Evolutionary conservation across 768 basidiomycete genomes (phyloP), one percentile per base, ranked within the genome.

Genomic region (Imleria badia): DNA sequence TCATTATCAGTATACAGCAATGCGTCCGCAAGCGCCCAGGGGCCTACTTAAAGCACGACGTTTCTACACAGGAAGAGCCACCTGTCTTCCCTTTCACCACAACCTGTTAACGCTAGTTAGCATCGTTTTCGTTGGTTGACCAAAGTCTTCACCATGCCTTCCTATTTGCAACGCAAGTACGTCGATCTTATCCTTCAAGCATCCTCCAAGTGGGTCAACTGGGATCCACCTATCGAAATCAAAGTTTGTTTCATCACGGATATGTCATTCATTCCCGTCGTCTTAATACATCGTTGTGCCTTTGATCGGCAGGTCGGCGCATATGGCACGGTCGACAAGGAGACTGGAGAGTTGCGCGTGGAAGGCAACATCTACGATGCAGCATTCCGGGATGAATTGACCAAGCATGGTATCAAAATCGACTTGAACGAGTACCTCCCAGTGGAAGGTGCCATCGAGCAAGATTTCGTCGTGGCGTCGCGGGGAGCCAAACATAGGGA

Each of bases 131-230:
- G n/a, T n/a, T n/a, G 26, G 26, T 26, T 26, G 26, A 6, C 26
- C 26, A 26, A 26, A 26, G 4, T 26, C 26, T 26, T 33, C 20
- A n/a, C 13, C 20, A 66, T 67, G 59, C 15, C 51, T 0, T 1
- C 54, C 36, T 48, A 43, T n/a, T 1, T 61, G 26, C 66, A 58
- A 40, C 65, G 73, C 52, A 75, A 74, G 53, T 74, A 62, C 57
- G 63, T 72, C 35, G 73, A 74, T 41, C 68, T 75, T 15, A 70
- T 75, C 35, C 61, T 40, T 10, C 20, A 39, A 3, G 49, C 45
- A 5, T 70, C 72, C 12, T 70, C 66, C 20, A 74, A 74, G 55
- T 74, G 68, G 69, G 69, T 71, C 23, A 75, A 67, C 40, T 74
- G 74, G 73, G 71, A 75, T 39, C 72, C 73, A 0, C 65, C 64